These are phyloP conservation scores for Leccinum rimulosum DNA, from an alignment of 768 basidiomycete species.

Conservation along the genomic window DNA sequence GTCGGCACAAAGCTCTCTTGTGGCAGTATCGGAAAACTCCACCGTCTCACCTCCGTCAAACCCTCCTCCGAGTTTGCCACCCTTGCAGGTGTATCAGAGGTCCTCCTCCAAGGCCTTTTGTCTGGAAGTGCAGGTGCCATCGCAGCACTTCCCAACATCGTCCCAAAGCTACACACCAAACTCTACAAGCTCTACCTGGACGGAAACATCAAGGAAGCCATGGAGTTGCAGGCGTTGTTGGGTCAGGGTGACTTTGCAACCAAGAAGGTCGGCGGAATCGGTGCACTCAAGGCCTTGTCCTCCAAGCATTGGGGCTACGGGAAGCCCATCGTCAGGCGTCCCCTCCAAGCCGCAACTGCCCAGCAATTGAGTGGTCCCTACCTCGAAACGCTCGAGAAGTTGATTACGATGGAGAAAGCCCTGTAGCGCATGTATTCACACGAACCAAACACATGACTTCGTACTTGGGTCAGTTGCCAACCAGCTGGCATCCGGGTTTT, in stretches of 20 bases:
- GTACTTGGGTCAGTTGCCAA: background rate
- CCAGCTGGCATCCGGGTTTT: background rate
- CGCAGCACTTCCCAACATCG: slow-evolving; percentile 58
- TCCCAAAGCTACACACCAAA: slow-evolving; percentile 55
- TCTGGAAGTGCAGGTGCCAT: slow-evolving; percentile 66
- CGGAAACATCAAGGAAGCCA: slow-evolving; percentile 57
- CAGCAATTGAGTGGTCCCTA: slow-evolving; percentile 38
- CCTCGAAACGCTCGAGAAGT: slow-evolving; percentile 40
- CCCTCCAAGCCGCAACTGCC: slow-evolving; percentile 42
- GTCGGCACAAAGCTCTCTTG: slow-evolving; percentile 86
- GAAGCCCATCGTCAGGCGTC: slow-evolving; percentile 43
- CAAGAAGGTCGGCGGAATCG: slow-evolving; percentile 62
- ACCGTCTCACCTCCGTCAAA: slow-evolving; percentile 64
- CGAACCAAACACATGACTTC: background rate
- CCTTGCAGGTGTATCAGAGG: slow-evolving; percentile 74
- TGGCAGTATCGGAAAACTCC: slow-evolving; percentile 80
- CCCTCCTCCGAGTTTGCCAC: slow-evolving; percentile 57
- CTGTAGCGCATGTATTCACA: slow-evolving; percentile 19
- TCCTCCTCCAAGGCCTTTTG: slow-evolving; percentile 60
- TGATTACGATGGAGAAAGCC: slow-evolving; percentile 46
- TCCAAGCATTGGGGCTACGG: slow-evolving; percentile 66
- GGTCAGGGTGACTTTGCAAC: slow-evolving; percentile 68
- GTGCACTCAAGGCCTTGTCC: slow-evolving; percentile 65
- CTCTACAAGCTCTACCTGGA: slow-evolving; percentile 49
- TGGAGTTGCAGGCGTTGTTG: slow-evolving; percentile 56